Conservation (phyloP, 2,329 filamentous ascomycete species). For the Xylariaceae sp. region DNA sequence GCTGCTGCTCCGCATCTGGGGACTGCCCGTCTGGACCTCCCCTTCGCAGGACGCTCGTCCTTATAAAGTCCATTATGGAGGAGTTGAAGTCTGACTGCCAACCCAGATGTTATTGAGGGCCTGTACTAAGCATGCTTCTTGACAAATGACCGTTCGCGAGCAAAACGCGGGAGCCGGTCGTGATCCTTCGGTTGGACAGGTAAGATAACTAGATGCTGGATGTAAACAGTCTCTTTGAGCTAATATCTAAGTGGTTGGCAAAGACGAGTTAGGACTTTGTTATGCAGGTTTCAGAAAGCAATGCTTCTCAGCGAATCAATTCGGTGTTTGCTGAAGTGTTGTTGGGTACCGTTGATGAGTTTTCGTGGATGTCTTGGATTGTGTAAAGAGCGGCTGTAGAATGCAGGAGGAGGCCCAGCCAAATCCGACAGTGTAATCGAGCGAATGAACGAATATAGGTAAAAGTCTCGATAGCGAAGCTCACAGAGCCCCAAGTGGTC, state of each 20-base stretch:
- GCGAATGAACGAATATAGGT: not conserved
- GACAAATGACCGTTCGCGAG: not conserved
- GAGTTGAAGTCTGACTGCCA: conserved; percentile 3
- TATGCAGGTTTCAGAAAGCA: conserved; percentile 13
- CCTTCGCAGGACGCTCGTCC: conserved; percentile 16
- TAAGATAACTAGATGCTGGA: too few relatives aligned
- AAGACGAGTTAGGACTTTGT: not conserved
- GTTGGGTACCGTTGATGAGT: conserved; percentile 14
- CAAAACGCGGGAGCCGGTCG: too few relatives aligned
- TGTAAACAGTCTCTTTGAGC: too few relatives aligned
- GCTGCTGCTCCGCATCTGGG: conserved; percentile 15
- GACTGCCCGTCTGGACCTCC: conserved; percentile 9
- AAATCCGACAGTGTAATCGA: not conserved
- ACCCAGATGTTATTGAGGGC: conserved; percentile 12
- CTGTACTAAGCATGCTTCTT: conserved; percentile 16
- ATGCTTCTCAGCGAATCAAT: conserved; percentile 20
- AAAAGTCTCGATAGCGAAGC: conserved; percentile 10
- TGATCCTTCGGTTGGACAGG: too few relatives aligned
- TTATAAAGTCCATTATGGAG: conserved; percentile 20
- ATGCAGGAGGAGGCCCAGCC: not conserved
- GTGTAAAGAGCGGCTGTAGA: not conserved
- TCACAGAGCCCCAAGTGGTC: conserved; percentile 15
- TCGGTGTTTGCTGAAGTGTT: conserved; percentile 1
- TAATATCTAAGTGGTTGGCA: too few relatives aligned
- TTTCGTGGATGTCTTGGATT: not conserved